phyloP scores from a whole-genome alignment of 2,329 filamentous ascomycete genomes.

The Alternaria novae-zelandiae region DNA sequence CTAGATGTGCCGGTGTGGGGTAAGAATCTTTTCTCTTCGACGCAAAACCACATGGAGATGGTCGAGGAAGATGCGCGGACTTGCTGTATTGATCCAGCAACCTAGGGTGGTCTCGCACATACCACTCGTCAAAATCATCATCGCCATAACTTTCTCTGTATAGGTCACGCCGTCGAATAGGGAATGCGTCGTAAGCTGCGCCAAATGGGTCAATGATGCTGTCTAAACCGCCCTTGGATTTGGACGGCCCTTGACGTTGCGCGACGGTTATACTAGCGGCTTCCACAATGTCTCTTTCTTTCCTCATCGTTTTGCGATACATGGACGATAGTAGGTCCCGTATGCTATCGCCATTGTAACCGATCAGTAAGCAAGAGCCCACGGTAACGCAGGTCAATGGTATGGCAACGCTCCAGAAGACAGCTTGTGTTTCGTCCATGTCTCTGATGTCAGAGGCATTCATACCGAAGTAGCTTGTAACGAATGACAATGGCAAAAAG shows the following conservation, averaged over 20 bases:
- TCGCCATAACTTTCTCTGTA: neutral
- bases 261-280: constrained; percentile 34
- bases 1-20: neutral
- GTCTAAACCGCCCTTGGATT: neutral
- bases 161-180: neutral
- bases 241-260: constrained; percentile 10
- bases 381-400: constrained; percentile 38
- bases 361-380: constrained; percentile 32
- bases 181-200: neutral
- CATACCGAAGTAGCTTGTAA: constrained; percentile 54
- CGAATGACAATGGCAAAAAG: constrained; percentile 54
- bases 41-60: rapidly evolving
- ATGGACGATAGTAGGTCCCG: constrained; percentile 16
- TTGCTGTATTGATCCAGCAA: too few species aligned
- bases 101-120: neutral
- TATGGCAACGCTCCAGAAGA: constrained; percentile 50
- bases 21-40: rapidly evolving
- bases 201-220: neutral
- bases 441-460: constrained; percentile 50
- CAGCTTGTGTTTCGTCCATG: constrained; percentile 46
- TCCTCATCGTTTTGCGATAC: constrained; percentile 27
- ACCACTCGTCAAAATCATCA: neutral
- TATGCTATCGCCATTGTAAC: constrained; percentile 39
- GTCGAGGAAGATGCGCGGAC: neutral
- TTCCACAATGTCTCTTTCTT: constrained; percentile 14